phyloP scores from a whole-genome alignment of 1,284 basidiomycete genomes.

The Pyrrhoderma noxium region DNA sequence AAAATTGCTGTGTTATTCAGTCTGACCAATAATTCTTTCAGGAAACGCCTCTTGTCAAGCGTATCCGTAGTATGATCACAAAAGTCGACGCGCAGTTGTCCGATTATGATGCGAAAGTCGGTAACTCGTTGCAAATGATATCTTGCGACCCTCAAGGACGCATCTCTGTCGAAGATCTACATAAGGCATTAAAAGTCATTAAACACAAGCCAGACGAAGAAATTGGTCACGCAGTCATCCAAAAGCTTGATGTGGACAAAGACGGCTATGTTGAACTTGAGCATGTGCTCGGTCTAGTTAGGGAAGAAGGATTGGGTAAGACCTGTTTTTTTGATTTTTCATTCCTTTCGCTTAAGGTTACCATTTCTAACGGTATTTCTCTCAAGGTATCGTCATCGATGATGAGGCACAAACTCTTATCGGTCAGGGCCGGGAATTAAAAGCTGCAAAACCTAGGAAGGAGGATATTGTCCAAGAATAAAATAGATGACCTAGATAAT shows the following conservation, averaged over 20 bases:
- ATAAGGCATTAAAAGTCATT: conserved; percentile 88
- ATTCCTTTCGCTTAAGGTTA: background rate
- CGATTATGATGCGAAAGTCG: conserved; percentile 89
- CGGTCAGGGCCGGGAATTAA: conserved; percentile 69
- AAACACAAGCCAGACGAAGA: conserved; percentile 91
- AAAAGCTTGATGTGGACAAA: conserved; percentile 94
- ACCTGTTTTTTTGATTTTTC: conserved; percentile 23
- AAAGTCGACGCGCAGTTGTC: conserved; percentile 93
- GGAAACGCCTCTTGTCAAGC: conserved; percentile 86
- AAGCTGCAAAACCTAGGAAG: conserved; percentile 71
- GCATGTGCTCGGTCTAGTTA: conserved; percentile 74
- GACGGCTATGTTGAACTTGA: conserved; percentile 91
- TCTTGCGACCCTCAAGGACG: conserved; percentile 87
- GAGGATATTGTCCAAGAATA: conserved; percentile 82
- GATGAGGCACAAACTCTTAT: conserved; percentile 68
- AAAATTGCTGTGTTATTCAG: background rate
- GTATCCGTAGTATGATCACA: conserved; percentile 91
- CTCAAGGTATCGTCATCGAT: conserved; percentile 60
- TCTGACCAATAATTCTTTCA: conserved; percentile 24
- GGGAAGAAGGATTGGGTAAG: conserved; percentile 67
- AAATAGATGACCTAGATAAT: conserved; percentile 15
- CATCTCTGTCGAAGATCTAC: conserved; percentile 85
- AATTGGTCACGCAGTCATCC: conserved; percentile 81
- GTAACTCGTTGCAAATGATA: conserved; percentile 90
- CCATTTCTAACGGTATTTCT: conserved; percentile 1